A percentile compares a stretch with the other conserved stretches of the same genome.
phyloP scores from a whole-genome alignment of 371 early-diverging fungal species.

The Zancudomyces culisetae region DNA sequence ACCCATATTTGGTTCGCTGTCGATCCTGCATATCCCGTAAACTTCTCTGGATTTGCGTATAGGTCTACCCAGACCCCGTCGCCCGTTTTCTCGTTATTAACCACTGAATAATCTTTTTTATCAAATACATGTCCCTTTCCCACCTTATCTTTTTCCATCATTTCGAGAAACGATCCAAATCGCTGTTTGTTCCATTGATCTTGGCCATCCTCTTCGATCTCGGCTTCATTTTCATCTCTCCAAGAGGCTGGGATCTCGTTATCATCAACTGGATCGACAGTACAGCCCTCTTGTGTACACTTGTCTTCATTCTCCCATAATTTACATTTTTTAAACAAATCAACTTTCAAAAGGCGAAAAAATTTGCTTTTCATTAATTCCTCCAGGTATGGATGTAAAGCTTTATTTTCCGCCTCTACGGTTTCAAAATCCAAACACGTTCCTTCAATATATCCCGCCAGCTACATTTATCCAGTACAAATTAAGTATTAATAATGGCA shows the following conservation, averaged over 20 bases:
- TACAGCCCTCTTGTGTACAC: conserved; percentile 72
- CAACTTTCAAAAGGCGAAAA: conserved; percentile 76
- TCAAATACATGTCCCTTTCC: conserved; percentile 15
- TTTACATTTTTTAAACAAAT: conserved; percentile 76
- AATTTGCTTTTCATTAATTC: conserved; percentile 60
- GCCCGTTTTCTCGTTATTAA: conserved; percentile 57
- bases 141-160: not conserved
- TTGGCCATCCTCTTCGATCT: too few relatives aligned
- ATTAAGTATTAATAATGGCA: too few relatives aligned
- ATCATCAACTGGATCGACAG: conserved; percentile 65
- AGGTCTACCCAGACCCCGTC: conserved; percentile 80
- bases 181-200: too few relatives aligned
- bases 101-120: conserved; percentile 63
- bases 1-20: conserved; percentile 79
- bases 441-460: conserved; percentile 40
- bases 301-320: conserved; percentile 74
- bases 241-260: conserved; percentile 23
- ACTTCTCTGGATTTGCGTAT: conserved; percentile 81
- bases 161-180: too few relatives aligned
- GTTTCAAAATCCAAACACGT: conserved; percentile 67
- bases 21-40: conserved; percentile 86
- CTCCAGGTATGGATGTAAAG: conserved; percentile 38
- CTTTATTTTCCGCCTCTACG: conserved; percentile 49
- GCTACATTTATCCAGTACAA: too few relatives aligned
- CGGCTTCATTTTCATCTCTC: too few relatives aligned